Evolutionary conservation across 2,329 filamentous ascomycete species (phyloP), one percentile per base, ranked within the genome.

Genomic region (Cercospora nicotianae): DNA sequence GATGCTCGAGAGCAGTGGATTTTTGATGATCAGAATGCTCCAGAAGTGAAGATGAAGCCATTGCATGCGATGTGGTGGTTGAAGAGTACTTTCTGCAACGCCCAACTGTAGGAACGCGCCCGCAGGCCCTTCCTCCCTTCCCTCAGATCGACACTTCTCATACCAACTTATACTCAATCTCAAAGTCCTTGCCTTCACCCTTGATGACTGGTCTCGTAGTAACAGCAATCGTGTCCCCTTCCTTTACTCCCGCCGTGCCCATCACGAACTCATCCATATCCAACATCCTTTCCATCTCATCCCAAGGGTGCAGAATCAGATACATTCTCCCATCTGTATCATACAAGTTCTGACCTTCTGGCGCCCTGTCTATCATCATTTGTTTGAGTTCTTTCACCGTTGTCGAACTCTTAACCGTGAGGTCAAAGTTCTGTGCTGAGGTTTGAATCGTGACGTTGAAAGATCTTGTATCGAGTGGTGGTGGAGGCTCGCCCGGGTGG

Each of bases 261-360:
- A 63, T 30, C 2, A 53, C 26, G 7, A 51, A 53, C 18, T 53
- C 39, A 16, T 63, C 60, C 26, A 9, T 18, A 36, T 45, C 48
- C 45, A 63, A 18, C 8, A 53, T 18, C 26, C 18, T 26, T 12
- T 63, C 60, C 45, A 63, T 23, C 23, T 63, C 42, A 20, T n/a
- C 13, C 31, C 61, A 45, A 8, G 45, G 61, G n/a, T 31, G 30
- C 5, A 53, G 42, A n/a, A 63, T 42, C 20, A 63, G n/a, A 23
- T 63, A 48, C 61, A 63, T 55, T 18, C 48, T 63, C n/a, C 45
- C 45, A 33, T 63, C 61, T n/a, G 26, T 18, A 55, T 39, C 61
- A 30, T 5, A 53, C 61, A 63, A 36, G 23, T 23, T 30, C 10
- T 63, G 39, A 2, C 28, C 23, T 8, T 20, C 18, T 33, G 23